Percentiles rank a stretch among this genome's conserved stretches.
Conservation (phyloP, 495 filamentous ascomycete genomes). For the Penicillium fimorum region DNA sequence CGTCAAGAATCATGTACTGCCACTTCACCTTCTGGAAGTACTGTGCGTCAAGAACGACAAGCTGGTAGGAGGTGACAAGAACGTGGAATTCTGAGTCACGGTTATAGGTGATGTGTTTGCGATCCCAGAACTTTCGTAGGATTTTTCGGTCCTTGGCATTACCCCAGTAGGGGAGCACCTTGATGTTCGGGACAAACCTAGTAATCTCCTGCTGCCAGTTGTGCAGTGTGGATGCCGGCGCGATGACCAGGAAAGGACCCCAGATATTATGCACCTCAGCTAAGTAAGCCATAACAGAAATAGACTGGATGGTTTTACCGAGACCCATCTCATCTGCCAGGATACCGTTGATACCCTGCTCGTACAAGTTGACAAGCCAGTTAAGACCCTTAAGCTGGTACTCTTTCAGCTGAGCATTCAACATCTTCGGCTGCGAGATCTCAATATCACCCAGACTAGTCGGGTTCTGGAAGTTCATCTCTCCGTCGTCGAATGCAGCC, state of each 20-base stretch:
- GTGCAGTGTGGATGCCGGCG: constrained; percentile 92
- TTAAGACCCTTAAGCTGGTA: constrained; percentile 98
- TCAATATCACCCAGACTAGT: constrained; percentile 90
- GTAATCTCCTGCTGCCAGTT: constrained; percentile 99
- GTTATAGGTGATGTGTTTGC: constrained; percentile 92
- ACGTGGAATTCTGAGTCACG: constrained; percentile 94
- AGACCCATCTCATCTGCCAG: constrained; percentile 99
- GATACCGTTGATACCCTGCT: constrained; percentile 99
- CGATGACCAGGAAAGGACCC: constrained; percentile 97
- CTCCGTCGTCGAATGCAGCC: constrained; percentile 66
- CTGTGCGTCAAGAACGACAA: constrained; percentile 90
- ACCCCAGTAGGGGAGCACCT: constrained; percentile 96
- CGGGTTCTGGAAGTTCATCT: constrained; percentile 99
- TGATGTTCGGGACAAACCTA: constrained; percentile 88
- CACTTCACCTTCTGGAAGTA: constrained; percentile 99
- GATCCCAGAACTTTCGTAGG: constrained; percentile 97
- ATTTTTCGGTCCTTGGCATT: constrained; percentile 93
- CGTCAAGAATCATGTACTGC: constrained; percentile 99
- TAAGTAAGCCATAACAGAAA: constrained; percentile 98
- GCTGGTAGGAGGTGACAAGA: constrained; percentile 93
- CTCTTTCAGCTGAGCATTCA: constrained; percentile 92
- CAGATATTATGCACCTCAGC: constrained; percentile 97
- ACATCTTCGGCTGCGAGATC: constrained; percentile 90
- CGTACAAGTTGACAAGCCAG: constrained; percentile 98
- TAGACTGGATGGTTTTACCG: constrained; percentile 97